phyloP scores from a whole-genome alignment of 441 rosid species.

The Erodium trifolium region DNA sequence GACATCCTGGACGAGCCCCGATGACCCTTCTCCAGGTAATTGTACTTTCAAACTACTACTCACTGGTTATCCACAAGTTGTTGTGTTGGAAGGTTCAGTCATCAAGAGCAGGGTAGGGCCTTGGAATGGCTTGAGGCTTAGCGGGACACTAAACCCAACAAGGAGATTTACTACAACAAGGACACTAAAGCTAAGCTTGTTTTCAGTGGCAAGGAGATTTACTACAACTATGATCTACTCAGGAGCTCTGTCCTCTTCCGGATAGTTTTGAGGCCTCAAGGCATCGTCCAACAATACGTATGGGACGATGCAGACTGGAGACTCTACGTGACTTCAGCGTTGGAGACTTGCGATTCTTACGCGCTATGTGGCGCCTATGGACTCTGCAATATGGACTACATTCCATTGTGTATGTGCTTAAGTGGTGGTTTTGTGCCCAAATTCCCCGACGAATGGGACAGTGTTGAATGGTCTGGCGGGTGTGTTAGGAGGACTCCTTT shows the following conservation, averaged over 20 bases:
- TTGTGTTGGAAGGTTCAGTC: background rate
- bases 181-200: constrained; percentile 4
- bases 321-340: too few species aligned
- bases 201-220: constrained; percentile 15
- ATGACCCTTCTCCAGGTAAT: background rate
- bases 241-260: background rate
- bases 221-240: constrained; percentile 9
- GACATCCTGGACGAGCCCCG: background rate
- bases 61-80: constrained; percentile 16
- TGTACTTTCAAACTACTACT: background rate
- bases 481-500: constrained; percentile 47
- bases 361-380: constrained; percentile 24
- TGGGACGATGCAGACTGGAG: constrained; percentile 10
- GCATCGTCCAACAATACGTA: background rate
- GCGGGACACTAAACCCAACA: background rate
- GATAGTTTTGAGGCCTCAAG: background rate
- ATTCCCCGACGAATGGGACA: constrained; percentile 38
- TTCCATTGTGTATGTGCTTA: constrained; percentile 52
- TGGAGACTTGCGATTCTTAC: constrained; percentile 22
- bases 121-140: constrained; percentile 19
- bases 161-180: constrained; percentile 15
- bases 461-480: constrained; percentile 60
- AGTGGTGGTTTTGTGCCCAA: constrained; percentile 38
- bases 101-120: constrained; percentile 14
- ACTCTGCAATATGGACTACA: constrained; percentile 7